Evolutionary conservation across 2,329 filamentous ascomycete genomes (phyloP).

Genomic region (Ceratocystis cacaofunesta): DNA sequence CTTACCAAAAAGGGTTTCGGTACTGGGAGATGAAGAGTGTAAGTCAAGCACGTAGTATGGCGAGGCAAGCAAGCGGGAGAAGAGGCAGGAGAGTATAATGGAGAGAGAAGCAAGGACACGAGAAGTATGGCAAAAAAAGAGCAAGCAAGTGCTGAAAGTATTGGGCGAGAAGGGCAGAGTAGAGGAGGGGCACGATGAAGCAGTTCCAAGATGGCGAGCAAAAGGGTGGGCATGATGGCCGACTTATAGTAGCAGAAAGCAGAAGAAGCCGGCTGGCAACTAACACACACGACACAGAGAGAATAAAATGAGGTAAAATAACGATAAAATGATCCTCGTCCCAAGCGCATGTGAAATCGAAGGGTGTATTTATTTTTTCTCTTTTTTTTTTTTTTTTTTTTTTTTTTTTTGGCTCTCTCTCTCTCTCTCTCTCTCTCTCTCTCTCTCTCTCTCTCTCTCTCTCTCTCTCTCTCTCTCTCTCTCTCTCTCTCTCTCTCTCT

Average conservation of each 20-base stretch:
- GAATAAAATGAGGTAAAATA: not conserved
- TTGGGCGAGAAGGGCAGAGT: not conserved
- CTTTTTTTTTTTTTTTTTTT: too few species aligned
- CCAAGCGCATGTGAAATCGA: too few species aligned
- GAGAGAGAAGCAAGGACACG: not conserved
- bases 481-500: not conserved
- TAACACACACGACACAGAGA: not conserved
- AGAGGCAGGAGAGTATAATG: not conserved
- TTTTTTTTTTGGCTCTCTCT: not conserved
- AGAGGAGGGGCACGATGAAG: not conserved
- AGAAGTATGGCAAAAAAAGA: not conserved
- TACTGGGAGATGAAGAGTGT: not conserved
- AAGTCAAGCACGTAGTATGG: not conserved
- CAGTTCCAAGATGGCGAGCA: not conserved
- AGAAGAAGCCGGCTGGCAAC: not conserved
- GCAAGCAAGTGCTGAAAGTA: not conserved
- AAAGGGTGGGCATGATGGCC: not conserved
- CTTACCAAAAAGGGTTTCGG: not conserved
- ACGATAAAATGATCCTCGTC: too few species aligned
- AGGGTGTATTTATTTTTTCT: too few species aligned
- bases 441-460: not conserved
- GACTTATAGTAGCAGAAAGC: not conserved
- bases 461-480: not conserved
- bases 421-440: not conserved
- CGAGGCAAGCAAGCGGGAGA: not conserved